phyloP scores from a whole-genome alignment of 2,329 filamentous ascomycete genomes.

The Blumeriella jaapii region DNA sequence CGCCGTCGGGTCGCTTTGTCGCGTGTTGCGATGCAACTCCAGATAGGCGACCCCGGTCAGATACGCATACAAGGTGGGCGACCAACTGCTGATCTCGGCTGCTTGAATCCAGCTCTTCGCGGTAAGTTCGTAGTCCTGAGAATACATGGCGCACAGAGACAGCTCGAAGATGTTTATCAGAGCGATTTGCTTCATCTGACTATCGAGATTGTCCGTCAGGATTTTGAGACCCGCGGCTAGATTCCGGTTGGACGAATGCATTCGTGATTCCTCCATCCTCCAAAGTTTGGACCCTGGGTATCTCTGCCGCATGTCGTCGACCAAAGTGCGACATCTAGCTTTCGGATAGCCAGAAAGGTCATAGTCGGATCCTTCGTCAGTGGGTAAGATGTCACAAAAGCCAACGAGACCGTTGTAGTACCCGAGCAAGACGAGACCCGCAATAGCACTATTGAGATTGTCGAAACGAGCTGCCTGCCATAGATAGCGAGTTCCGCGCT shows the following conservation, averaged over 20 bases:
- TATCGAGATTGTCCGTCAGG: conserved; percentile 46
- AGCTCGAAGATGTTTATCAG: conserved; percentile 80
- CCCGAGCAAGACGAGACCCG: conserved; percentile 66
- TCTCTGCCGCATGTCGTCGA: conserved; percentile 60
- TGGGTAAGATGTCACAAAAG: conserved; percentile 76
- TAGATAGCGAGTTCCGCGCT: conserved; percentile 70
- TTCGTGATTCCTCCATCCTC: conserved; percentile 77
- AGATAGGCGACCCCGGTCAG: conserved; percentile 70
- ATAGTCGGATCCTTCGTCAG: conserved; percentile 39
- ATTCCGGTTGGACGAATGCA: conserved; percentile 54
- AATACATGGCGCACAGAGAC: conserved; percentile 65
- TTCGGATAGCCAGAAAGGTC: conserved; percentile 62
- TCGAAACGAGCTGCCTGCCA: conserved; percentile 81
- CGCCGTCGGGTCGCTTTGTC: conserved; percentile 32
- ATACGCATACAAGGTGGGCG: conserved; percentile 79
- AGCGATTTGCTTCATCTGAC: conserved; percentile 77
- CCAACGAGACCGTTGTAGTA: conserved; percentile 85
- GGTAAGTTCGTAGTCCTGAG: conserved; percentile 65
- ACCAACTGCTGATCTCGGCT: conserved; percentile 80
- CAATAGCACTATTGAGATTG: conserved; percentile 88
- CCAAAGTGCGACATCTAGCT: conserved; percentile 52
- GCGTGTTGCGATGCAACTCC: conserved; percentile 62
- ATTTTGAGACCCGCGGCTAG: conserved; percentile 57
- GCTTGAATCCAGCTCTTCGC: conserved; percentile 64
- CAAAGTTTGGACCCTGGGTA: conserved; percentile 80